Percentiles rank a stretch among this genome's conserved stretches.
Evolutionary conservation across 495 filamentous ascomycete species (phyloP).

Genomic region (Trichoderma gamsii): DNA sequence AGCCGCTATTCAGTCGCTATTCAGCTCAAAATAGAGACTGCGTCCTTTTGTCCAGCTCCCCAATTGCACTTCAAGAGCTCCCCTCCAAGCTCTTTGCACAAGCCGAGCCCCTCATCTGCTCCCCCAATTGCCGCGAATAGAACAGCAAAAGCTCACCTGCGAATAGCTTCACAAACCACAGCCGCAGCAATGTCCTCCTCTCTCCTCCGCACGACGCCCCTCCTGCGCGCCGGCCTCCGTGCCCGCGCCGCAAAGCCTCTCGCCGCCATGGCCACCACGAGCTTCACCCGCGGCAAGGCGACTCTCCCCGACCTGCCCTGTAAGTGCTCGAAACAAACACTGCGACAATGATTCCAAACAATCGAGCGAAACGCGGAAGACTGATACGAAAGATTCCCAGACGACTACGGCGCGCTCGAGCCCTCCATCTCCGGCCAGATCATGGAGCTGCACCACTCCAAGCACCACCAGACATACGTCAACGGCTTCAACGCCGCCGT

Average conservation of each 20-base stretch:
- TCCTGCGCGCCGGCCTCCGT: slow-evolving; percentile 41
- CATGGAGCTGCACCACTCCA: slow-evolving; percentile 88
- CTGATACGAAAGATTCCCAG: too few relatives aligned
- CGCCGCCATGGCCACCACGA: slow-evolving; percentile 57
- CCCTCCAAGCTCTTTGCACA: slow-evolving; percentile 11
- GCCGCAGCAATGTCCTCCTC: slow-evolving; percentile 42
- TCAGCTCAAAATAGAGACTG: not conserved
- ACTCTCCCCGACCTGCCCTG: slow-evolving; percentile 92
- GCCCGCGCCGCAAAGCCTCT: slow-evolving; percentile 33
- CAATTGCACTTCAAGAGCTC: not conserved
- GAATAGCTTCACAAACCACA: not conserved
- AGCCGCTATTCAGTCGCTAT: not conserved
- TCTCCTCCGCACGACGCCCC: slow-evolving; percentile 45
- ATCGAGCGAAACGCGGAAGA: too few relatives aligned
- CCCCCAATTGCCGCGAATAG: not conserved
- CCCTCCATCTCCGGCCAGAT: slow-evolving; percentile 93
- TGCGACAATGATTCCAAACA: not conserved
- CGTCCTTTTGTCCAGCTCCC: not conserved
- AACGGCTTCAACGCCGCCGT: slow-evolving; percentile 60
- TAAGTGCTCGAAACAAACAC: slow-evolving; percentile 38
- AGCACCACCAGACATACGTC: slow-evolving; percentile 77
- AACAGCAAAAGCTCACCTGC: not conserved
- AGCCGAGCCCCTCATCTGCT: not conserved
- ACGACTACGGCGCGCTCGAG: slow-evolving; percentile 89
- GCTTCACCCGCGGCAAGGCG: slow-evolving; percentile 78